Percentiles rank a stretch among this genome's conserved stretches.
These are phyloP conservation scores for Septoria petroselini DNA, from an alignment of 2,329 filamentous ascomycete genomes.

Conservation along the genomic window DNA sequence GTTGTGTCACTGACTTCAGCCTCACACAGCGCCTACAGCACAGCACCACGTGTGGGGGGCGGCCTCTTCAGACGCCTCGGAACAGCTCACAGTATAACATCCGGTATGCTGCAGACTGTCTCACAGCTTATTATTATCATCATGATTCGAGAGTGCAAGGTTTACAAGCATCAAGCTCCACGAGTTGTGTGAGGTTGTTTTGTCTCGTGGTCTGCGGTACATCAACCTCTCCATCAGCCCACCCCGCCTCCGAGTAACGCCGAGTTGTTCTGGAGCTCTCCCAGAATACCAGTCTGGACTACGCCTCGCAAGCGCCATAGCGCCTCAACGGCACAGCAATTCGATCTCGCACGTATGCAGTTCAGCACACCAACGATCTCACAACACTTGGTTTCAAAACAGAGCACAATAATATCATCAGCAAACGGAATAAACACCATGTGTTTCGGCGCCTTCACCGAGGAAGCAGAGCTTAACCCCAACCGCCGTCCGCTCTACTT, in stretches of 20 bases:
- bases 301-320: too few species aligned
- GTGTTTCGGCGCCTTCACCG: conserved; percentile 13
- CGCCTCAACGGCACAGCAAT: too few species aligned
- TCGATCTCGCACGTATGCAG: too few species aligned
- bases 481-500: conserved; percentile 11
- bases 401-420: not conserved
- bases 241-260: too few species aligned
- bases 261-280: too few species aligned
- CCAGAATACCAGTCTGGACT: too few species aligned
- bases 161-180: conserved; percentile 11
- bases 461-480: conserved; percentile 10
- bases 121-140: conserved; percentile 8
- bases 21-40: conserved; percentile 5
- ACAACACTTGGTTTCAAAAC: too few species aligned
- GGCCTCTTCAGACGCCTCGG: not conserved
- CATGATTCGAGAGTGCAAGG: not conserved
- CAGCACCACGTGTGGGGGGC: conserved; percentile 9
- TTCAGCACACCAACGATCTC: too few species aligned
- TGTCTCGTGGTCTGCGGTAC: not conserved
- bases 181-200: not conserved
- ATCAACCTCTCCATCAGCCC: not conserved
- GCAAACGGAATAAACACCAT: not conserved
- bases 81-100: not conserved
- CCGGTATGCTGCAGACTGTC: conserved; percentile 2
- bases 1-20: conserved; percentile 7